Evolutionary conservation across 257 asterid genomes (phyloP), one percentile per base, ranked within the genome.

Genomic region (Capsicum chinense): DNA sequence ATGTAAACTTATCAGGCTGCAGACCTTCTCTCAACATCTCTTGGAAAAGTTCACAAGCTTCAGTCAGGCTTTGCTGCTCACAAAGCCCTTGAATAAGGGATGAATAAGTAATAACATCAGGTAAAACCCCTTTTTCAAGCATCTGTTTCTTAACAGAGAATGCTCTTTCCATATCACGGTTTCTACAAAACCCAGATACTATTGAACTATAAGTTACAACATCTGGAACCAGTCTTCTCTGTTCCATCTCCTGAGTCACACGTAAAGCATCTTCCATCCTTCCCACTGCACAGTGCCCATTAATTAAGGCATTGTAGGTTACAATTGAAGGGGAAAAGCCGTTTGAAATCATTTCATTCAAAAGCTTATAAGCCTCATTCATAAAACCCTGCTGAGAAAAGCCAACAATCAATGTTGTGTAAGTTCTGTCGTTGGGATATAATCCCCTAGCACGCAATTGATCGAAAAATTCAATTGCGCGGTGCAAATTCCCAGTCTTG

Each of bases 81-180:
- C 97, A 93, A 60, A 94, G 97, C 83, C 97, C 98, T 90, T 94
- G 94, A 83, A 95, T 94, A 85, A 95, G 84, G 3, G 97, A 90
- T 10, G 99, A 93, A 88, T 91, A 95, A 82, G 99, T 93, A 70
- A 95, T 87, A 54, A 88, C 88, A 87, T 95, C 97, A 1, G 95
- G 97, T 14, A 81, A 74, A 79, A 95, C 88, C 59, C 95, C 97
- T 83, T 91, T 95, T 85, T 87, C 80, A 35, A 87, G 84, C 99
- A 95, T 95, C 86, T 94, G 92, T 81, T 85, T 86, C 85, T 91
- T 94, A 89, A 89, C 86, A 76, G 42, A 87, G 84, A 95, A 94
- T 7, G 99, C 98, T 79, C 91, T 92, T 42, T 90, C 92, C 83
- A 93, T 48, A 56, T 92, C 92, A n/a, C 82, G 82, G 56, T 88